phyloP scores from a whole-genome alignment of 1,284 basidiomycete genomes.

The Amylostereum chailletii region DNA sequence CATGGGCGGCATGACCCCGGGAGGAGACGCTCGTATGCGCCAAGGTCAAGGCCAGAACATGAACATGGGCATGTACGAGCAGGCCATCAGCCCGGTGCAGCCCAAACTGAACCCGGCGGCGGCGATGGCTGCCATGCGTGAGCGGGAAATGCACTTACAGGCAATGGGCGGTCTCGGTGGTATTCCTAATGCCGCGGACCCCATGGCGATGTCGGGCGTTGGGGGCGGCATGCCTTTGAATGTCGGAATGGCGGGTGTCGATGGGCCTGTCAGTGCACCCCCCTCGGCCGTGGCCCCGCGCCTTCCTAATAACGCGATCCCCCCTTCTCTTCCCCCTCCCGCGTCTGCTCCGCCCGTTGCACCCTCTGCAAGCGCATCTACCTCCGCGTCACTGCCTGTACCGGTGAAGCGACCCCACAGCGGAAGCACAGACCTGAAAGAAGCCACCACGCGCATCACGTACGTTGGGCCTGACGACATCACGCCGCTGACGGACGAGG shows the following conservation, averaged over 20 bases:
- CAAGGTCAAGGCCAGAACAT: constrained; percentile 1
- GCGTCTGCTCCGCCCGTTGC: constrained; percentile 5
- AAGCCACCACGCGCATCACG: constrained; percentile 55
- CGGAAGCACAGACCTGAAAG: constrained; percentile 33
- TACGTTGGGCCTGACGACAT: constrained; percentile 53
- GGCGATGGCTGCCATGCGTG: not conserved
- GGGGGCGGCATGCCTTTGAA: not conserved
- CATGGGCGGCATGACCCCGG: constrained; percentile 8
- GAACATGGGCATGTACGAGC: constrained; percentile 8
- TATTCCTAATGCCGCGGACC: not conserved
- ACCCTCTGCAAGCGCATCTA: constrained; percentile 13
- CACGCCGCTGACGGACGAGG: constrained; percentile 39
- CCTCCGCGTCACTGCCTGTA: constrained; percentile 6
- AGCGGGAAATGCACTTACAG: not conserved
- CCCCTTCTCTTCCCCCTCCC: constrained; percentile 2
- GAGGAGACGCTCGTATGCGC: constrained; percentile 1
- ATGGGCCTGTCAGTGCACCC: not conserved
- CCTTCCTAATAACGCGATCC: not conserved
- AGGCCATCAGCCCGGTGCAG: constrained; percentile 4
- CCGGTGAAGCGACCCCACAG: constrained; percentile 7
- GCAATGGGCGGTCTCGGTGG: not conserved
- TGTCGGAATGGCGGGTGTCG: not conserved
- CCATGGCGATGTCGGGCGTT: not conserved
- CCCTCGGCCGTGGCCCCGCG: not conserved
- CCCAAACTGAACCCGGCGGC: not conserved